A percentile compares a stretch with the other conserved stretches of the same genome.
These are phyloP conservation scores for Globisporangium barbulae DNA, from an alignment of 352 stramenopile species.

Conservation along the genomic window DNA sequence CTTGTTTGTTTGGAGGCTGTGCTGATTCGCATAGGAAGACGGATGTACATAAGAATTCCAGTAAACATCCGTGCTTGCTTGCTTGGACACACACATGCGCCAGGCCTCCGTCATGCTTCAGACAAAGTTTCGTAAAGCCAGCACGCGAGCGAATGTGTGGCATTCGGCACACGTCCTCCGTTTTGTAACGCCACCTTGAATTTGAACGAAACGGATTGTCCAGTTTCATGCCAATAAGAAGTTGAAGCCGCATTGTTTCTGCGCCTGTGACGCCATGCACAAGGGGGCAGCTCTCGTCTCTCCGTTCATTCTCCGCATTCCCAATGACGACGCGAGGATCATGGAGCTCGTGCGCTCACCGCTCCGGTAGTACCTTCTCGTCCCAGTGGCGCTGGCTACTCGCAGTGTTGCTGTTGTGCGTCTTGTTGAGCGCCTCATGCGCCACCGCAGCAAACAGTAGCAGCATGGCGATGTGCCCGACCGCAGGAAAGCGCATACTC, in stretches of 20 bases:
- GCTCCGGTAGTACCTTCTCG: background rate
- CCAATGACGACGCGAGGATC: background rate
- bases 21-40: conserved; percentile 1
- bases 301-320: background rate
- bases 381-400: background rate
- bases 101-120: background rate
- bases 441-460: background rate
- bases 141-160: background rate
- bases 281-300: background rate
- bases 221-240: too few relatives aligned
- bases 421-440: background rate
- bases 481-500: conserved; percentile 1
- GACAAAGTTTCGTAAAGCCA: background rate
- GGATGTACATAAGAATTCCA: background rate
- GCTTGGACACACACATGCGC: background rate
- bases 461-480: background rate
- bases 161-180: background rate
- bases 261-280: too few relatives aligned
- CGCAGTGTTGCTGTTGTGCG: background rate
- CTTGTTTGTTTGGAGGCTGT: conserved; percentile 59
- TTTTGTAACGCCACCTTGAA: background rate
- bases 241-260: too few relatives aligned
- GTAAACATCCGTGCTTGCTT: background rate
- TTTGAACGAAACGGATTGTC: background rate
- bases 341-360: background rate